Percentiles rank a stretch among this genome's conserved stretches.
Evolutionary conservation across 805 yeast species (phyloP).

Genomic region (Pichia ethanolica): DNA sequence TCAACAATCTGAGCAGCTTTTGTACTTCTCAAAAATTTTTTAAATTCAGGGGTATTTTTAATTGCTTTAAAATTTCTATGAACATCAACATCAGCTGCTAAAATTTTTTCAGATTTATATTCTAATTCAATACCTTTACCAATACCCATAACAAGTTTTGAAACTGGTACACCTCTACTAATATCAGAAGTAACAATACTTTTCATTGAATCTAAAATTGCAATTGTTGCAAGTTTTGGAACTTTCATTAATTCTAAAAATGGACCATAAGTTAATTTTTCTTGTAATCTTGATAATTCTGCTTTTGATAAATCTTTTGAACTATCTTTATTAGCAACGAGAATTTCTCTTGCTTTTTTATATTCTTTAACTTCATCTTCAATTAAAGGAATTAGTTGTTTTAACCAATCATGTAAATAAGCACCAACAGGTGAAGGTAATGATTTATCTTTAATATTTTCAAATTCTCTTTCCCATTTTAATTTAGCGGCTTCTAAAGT

Average conservation of each 20-base stretch:
- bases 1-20: conserved; percentile 23
- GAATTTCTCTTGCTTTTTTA: conserved; percentile 32
- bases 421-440: conserved; percentile 59
- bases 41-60: conserved; percentile 37
- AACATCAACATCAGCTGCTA: conserved; percentile 48
- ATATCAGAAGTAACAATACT: conserved; percentile 69
- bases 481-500: conserved; percentile 82
- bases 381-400: conserved; percentile 62
- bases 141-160: conserved; percentile 71
- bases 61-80: conserved; percentile 46
- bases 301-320: conserved; percentile 19
- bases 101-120: conserved; percentile 60
- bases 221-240: conserved; percentile 73
- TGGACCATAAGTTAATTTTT: conserved; percentile 63
- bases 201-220: conserved; percentile 75
- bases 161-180: conserved; percentile 75
- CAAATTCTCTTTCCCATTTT: conserved; percentile 82
- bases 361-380: conserved; percentile 58
- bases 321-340: conserved; percentile 1
- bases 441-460: conserved; percentile 33
- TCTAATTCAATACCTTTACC: conserved; percentile 84
- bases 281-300: conserved; percentile 13
- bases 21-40: conserved; percentile 30
- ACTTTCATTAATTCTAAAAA: conserved; percentile 65
- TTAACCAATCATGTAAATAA: conserved; percentile 79